phyloP scores from a whole-genome alignment of 306 rosid genomes.

The Prunus dulcis region DNA sequence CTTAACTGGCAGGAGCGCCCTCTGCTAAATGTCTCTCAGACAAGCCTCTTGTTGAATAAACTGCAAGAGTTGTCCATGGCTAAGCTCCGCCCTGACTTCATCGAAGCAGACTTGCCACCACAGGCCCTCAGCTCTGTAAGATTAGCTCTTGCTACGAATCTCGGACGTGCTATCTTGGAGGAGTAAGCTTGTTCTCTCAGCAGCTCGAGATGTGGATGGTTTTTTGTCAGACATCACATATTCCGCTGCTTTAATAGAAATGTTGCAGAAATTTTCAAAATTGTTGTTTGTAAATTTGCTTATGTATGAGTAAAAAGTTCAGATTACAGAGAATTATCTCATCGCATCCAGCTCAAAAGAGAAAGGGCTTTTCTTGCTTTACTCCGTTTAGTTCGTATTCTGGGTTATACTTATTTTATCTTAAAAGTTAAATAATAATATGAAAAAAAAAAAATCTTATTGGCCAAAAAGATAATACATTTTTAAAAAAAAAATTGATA shows the following conservation, averaged over 20 bases:
- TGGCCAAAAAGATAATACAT: too few species aligned
- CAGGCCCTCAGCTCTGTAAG: constrained; percentile 66
- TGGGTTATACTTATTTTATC: too few species aligned
- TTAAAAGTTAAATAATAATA: too few species aligned
- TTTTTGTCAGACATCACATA: not conserved
- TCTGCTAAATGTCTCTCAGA: constrained; percentile 64
- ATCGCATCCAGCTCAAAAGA: not conserved
- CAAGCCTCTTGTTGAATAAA: constrained; percentile 74
- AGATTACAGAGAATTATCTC: not conserved
- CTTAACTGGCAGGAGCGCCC: constrained; percentile 76
- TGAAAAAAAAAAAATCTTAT: too few species aligned
- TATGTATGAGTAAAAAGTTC: not conserved
- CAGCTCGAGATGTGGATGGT: not conserved
- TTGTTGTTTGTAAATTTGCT: constrained; percentile 3
- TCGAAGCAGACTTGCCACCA: constrained; percentile 52
- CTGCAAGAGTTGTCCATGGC: constrained; percentile 81
- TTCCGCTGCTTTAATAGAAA: not conserved
- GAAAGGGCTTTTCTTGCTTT: too few species aligned
- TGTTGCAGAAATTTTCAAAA: not conserved
- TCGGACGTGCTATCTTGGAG: constrained; percentile 80
- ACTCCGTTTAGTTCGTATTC: too few species aligned
- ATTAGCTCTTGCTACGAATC: constrained; percentile 80
- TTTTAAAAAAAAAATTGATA: too few species aligned
- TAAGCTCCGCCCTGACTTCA: constrained; percentile 57
- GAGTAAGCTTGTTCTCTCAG: constrained; percentile 27